Evolutionary conservation across 192 early-diverging fungal genomes (phyloP).

Genomic region (Podila verticillata): DNA sequence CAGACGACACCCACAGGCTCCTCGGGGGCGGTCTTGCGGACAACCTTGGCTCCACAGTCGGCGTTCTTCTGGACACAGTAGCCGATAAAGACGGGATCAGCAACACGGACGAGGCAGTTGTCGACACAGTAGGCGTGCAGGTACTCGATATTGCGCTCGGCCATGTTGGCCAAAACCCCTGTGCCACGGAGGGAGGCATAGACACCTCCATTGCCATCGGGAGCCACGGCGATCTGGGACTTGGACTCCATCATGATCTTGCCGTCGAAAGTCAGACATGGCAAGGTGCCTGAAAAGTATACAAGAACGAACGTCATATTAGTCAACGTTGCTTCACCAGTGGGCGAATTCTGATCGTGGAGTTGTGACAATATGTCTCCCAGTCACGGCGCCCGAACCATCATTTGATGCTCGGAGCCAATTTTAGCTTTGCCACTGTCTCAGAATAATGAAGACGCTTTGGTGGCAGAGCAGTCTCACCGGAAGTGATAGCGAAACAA

Average conservation of each 20-base stretch:
- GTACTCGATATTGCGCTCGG: conserved; percentile 84
- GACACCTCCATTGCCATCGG: conserved; percentile 94
- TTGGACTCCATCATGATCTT: conserved; percentile 92
- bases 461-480: not conserved
- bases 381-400: not conserved
- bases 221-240: conserved; percentile 80
- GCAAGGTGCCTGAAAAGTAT: conserved; percentile 73
- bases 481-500: not conserved
- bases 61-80: conserved; percentile 90
- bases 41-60: conserved; percentile 95
- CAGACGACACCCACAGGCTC: conserved; percentile 98
- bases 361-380: not conserved
- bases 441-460: too few relatives aligned
- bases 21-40: conserved; percentile 85
- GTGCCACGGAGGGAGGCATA: conserved; percentile 91
- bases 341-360: too few relatives aligned
- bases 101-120: conserved; percentile 96
- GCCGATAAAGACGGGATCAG: conserved; percentile 95
- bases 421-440: too few relatives aligned
- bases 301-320: not conserved
- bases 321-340: not conserved
- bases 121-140: conserved; percentile 98
- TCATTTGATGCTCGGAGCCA: too few relatives aligned
- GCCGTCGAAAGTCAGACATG: conserved; percentile 92
- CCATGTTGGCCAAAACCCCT: conserved; percentile 84